Evolutionary conservation across 257 asterid genomes (phyloP), one percentile per base, ranked within the genome.

Genomic region (Fraxinus excelsior): DNA sequence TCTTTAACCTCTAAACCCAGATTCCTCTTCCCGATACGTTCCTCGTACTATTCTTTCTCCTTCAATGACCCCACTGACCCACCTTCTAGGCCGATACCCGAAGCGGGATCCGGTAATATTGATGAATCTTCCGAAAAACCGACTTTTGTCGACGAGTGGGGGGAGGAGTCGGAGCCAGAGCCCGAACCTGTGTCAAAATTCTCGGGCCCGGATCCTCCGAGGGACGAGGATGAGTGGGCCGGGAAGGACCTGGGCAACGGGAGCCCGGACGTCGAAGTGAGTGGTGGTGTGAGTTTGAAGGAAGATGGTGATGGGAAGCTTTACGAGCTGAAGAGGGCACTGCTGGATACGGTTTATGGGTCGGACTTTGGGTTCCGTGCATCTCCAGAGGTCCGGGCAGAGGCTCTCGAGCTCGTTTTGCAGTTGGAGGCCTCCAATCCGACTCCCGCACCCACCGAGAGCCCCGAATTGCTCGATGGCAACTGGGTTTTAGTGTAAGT

Each of bases 371-470:
- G 99, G 62, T 90, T 87, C 71, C 90, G 94, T 76, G 91, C 96
- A 0, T 93, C 98, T 0, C 19, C 94, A 0, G 96, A 96, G 78
- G 80, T 89, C 16, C 90, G 97, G 76, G 99, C 98, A 1, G 99
- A 96, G 86, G 90, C 90, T 7, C 83, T 90, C 49, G 97, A 96
- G 85, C 88, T 96, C 70, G 90, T 96, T 78, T 79, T 91, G 32
- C 98, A 89, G 80, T 84, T 96, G 90, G 99, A 96, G 86, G 96
- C 95, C 7, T 80, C 86, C 13, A 93, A 96, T 85, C 99, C 98
- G 2, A 91, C 93, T 56, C 87, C 91, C 10, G 92, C 94, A 1
- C 99, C 99, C 1, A 88, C 90, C 3, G 97, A 89, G 74, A 42
- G 66, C 74, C 83, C 94, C 28, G 92, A 87, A 26, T 88, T 96